phyloP scores from a whole-genome alignment of 331 rosid species.

The Pyrus hybrid region DNA sequence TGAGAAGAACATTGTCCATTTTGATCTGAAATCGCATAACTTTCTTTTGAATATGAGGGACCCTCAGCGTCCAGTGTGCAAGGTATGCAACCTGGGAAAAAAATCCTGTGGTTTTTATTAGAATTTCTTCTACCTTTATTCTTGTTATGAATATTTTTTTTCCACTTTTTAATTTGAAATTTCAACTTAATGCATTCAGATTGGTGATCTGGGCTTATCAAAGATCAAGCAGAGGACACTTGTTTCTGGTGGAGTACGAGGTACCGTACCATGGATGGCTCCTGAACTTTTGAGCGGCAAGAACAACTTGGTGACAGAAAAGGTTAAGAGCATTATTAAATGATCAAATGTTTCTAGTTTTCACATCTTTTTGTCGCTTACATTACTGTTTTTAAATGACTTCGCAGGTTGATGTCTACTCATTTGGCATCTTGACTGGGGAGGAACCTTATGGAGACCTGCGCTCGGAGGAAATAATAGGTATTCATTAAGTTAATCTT shows the following conservation, averaged over 20 bases:
- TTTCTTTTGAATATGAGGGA: constrained; percentile 31
- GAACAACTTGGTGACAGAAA: constrained; percentile 25
- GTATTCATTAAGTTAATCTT: neutral
- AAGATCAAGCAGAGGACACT: constrained; percentile 26
- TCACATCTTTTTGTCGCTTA: neutral
- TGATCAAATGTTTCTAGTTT: neutral
- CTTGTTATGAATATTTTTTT: neutral
- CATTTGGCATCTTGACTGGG: constrained; percentile 30
- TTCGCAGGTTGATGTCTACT: constrained; percentile 25
- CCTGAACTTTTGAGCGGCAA: constrained; percentile 21
- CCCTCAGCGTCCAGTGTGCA: constrained; percentile 29
- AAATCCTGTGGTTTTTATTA: neutral
- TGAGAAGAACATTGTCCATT: constrained; percentile 27
- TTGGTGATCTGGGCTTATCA: constrained; percentile 35
- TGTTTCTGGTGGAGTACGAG: constrained; percentile 23
- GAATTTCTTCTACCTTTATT: neutral
- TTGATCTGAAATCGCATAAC: constrained; percentile 32
- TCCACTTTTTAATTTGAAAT: neutral
- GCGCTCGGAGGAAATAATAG: constrained; percentile 20
- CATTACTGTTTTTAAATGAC: neutral
- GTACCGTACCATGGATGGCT: constrained; percentile 38
- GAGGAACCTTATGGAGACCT: constrained; percentile 22
- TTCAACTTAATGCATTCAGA: constrained; percentile 1
- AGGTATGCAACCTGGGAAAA: constrained; percentile 5
- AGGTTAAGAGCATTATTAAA: neutral